Percentiles rank a stretch among this genome's conserved stretches.
These are phyloP conservation scores for Pelargonium hybrid DNA, from an alignment of 441 rosid species.

Conservation along the genomic window DNA sequence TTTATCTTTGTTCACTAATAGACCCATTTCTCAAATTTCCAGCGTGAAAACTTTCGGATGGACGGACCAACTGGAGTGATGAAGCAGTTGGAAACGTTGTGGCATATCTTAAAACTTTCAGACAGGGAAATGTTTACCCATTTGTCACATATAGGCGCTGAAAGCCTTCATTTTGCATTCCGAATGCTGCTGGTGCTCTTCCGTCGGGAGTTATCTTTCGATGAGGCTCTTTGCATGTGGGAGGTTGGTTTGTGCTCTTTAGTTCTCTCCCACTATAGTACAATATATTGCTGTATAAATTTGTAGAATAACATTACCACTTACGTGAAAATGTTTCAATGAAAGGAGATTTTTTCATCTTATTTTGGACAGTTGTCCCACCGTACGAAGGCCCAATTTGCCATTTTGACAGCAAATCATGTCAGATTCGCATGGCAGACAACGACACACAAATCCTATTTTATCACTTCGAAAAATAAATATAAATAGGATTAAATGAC, in stretches of 20 bases:
- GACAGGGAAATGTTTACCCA: slow-evolving; percentile 80
- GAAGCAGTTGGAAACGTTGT: slow-evolving; percentile 74
- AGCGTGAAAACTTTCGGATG: slow-evolving; percentile 84
- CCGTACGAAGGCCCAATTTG: too few relatives aligned
- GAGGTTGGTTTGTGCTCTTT: slow-evolving; percentile 67
- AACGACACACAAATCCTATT: too few relatives aligned
- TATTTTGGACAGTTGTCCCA: too few relatives aligned
- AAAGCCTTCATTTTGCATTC: slow-evolving; percentile 94
- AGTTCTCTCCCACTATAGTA: slow-evolving; percentile 8
- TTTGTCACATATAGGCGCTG: slow-evolving; percentile 73
- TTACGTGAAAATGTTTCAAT: neutral
- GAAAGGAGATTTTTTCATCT: too few relatives aligned
- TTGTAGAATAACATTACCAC: neutral
- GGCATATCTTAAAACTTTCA: slow-evolving; percentile 72
- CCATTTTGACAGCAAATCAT: too few relatives aligned
- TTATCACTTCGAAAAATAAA: too few relatives aligned
- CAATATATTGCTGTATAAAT: neutral
- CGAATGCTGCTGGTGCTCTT: slow-evolving; percentile 87
- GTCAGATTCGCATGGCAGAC: too few relatives aligned
- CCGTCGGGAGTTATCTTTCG: slow-evolving; percentile 71
- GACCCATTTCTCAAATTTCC: slow-evolving; percentile 20
- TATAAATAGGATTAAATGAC: too few relatives aligned
- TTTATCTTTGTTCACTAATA: slow-evolving; percentile 22
- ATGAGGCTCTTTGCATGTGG: slow-evolving; percentile 85
- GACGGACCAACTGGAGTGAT: slow-evolving; percentile 93